Base-by-base conservation (phyloP, 306 rosid species). In the Benincasa hispida region DNA sequence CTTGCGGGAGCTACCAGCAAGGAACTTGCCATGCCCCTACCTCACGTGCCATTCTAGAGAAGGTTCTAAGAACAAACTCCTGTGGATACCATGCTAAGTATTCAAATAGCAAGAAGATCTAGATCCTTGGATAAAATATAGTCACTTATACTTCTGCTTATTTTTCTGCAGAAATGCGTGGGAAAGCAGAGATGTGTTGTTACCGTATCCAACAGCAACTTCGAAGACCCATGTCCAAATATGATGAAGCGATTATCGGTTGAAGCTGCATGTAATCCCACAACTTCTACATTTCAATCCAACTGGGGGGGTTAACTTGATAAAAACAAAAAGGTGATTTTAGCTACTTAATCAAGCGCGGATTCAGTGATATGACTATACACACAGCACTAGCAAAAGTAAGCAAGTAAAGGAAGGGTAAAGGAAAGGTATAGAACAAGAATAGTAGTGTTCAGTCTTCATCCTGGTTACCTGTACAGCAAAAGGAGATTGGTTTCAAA, bases 191-290 rank as follows among this genome's bases (percentile, higher is more conserved):
- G 90, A 82, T 93, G 98, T 62, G 77, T 74, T 28, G 89, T 93
- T 62, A 86, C 92, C 75, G 91, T 93, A 74, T 72, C 96, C 81
- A 89, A 87, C 86, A 88, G 90, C 34, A 89, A 89, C 87, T 93
- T 93, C 4, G 93, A 75, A 27, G 98, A 93, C 65, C 98, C 98
- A 10, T 93, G 98, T 79, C 98, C 98, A 0, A 93, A 93, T 42
- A 96, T 88, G 82, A 74, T 90, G 89, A 93, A 93, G 87, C 85
- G 93, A 78, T 86, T 93, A 67, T 79, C 97, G 22, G 98, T 93
- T 70, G 97, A 93, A 87, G 98, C 97, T 57, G 85, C 90, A 58
- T 93, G 98, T 22, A 59, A 85, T 65, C 93, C 97, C 53, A 77
- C 45, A 70, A 57, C 75, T 74, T 69, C 81, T 17, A 77, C 85